phyloP scores from a whole-genome alignment of 495 filamentous ascomycete genomes.

The Lasiosphaeris hirsuta region DNA sequence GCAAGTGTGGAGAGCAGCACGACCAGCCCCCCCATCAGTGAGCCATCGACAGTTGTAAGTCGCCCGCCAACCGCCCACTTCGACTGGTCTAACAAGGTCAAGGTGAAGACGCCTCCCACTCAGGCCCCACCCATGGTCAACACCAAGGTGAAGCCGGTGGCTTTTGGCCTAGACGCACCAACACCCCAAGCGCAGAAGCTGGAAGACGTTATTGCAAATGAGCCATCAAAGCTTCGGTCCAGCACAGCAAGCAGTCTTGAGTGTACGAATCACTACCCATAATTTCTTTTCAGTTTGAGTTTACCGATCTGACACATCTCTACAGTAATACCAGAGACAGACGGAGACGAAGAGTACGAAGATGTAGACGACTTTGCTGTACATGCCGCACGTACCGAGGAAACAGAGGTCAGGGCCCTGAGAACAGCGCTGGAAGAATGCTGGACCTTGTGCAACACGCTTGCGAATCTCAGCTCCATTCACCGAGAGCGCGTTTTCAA shows the following conservation, averaged over 20 bases:
- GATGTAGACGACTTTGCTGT: conserved; percentile 41
- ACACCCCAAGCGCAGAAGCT: conserved; percentile 83
- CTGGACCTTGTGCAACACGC: conserved; percentile 90
- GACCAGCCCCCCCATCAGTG: conserved; percentile 32
- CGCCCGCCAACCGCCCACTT: neutral
- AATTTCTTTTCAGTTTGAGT: neutral
- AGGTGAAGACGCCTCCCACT: conserved; percentile 32
- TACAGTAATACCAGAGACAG: conserved; percentile 51
- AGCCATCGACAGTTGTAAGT: conserved; percentile 31
- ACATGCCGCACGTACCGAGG: conserved; percentile 45
- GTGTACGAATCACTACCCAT: conserved; percentile 47
- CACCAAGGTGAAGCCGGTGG: conserved; percentile 63
- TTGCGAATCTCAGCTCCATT: conserved; percentile 79
- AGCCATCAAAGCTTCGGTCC: conserved; percentile 41
- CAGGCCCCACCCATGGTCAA: conserved; percentile 62
- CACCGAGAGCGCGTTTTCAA: conserved; percentile 77
- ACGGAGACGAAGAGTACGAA: conserved; percentile 39
- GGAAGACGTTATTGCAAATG: conserved; percentile 53
- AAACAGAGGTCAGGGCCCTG: conserved; percentile 66
- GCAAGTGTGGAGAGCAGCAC: conserved; percentile 24
- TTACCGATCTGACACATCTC: conserved; percentile 1
- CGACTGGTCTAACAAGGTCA: conserved; percentile 13
- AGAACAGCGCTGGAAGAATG: conserved; percentile 79
- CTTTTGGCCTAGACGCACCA: conserved; percentile 61
- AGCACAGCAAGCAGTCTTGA: conserved; percentile 65